Evolutionary conservation across 2,329 filamentous ascomycete species (phyloP).

Genomic region (Pezicula carpinea): DNA sequence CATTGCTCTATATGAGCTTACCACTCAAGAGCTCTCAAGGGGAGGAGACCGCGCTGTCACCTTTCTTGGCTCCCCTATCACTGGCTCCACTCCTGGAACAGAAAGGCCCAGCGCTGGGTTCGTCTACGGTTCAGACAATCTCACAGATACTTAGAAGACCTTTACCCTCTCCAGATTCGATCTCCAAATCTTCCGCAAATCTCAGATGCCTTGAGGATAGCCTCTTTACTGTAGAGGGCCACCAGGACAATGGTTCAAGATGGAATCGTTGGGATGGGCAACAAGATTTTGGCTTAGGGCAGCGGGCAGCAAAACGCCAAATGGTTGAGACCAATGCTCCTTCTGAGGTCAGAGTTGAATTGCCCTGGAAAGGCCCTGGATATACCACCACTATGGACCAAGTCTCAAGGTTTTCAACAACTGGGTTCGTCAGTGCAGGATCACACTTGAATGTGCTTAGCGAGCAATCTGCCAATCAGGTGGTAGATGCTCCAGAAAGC

Average conservation of each 20-base stretch:
- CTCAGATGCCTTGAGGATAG: slow-evolving; percentile 62
- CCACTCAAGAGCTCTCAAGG: slow-evolving; percentile 63
- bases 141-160: slow-evolving; percentile 67
- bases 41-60: slow-evolving; percentile 62
- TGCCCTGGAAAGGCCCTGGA: slow-evolving; percentile 24
- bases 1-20: slow-evolving; percentile 78
- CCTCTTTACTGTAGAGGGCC: slow-evolving; percentile 61
- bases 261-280: slow-evolving; percentile 31
- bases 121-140: slow-evolving; percentile 57
- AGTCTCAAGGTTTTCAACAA: slow-evolving; percentile 57
- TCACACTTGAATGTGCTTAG: slow-evolving; percentile 26
- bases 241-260: slow-evolving; percentile 32
- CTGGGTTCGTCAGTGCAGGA: slow-evolving; percentile 31
- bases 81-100: slow-evolving; percentile 49
- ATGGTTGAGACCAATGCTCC: slow-evolving; percentile 12
- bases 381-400: slow-evolving; percentile 60
- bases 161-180: slow-evolving; percentile 46
- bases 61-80: slow-evolving; percentile 59
- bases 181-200: slow-evolving; percentile 36
- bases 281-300: slow-evolving; percentile 17
- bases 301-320: slow-evolving; percentile 21
- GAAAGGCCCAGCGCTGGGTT: slow-evolving; percentile 66
- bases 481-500: slow-evolving; percentile 8
- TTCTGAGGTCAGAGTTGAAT: slow-evolving; percentile 5
- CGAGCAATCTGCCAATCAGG: slow-evolving; percentile 21